Evolutionary conservation across 2,329 filamentous ascomycete genomes (phyloP).

Genomic region (Nemania diffusa): DNA sequence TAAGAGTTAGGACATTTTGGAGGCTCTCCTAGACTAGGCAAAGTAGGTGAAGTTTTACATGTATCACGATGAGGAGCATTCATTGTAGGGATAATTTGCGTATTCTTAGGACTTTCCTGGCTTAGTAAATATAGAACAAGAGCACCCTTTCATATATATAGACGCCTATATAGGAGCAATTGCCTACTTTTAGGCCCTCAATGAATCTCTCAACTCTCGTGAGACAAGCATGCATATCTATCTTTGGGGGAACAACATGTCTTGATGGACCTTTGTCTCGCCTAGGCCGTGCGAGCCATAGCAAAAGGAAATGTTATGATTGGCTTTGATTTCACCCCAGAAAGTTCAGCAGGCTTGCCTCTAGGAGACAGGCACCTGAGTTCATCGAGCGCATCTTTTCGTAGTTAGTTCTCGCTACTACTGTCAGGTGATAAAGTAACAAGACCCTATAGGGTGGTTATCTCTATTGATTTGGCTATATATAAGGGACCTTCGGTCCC

Average conservation of each 20-base stretch:
- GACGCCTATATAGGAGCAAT: not conserved
- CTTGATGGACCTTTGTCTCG: not conserved
- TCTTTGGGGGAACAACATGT: not conserved
- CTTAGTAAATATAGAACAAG: not conserved
- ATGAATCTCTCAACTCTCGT: not conserved
- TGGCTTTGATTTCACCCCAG: not conserved
- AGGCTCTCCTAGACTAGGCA: not conserved
- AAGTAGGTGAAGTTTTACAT: not conserved
- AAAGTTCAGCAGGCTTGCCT: not conserved
- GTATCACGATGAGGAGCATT: not conserved
- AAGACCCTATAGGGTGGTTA: no score
- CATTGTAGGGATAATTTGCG: not conserved
- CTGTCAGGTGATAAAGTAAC: no score
- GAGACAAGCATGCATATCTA: constrained; percentile 4
- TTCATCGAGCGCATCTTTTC: not conserved
- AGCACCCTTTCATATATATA: not conserved
- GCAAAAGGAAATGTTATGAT: not conserved
- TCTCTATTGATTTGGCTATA: no score
- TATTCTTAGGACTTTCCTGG: not conserved
- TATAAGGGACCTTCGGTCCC: no score
- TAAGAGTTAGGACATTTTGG: not conserved
- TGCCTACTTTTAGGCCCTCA: not conserved
- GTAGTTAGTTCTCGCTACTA: not conserved
- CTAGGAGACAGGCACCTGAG: not conserved
- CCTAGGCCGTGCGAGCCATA: not conserved